Base-by-base conservation (phyloP, 1,139 yeast species). In the Protomyces pachydermus region DNA sequence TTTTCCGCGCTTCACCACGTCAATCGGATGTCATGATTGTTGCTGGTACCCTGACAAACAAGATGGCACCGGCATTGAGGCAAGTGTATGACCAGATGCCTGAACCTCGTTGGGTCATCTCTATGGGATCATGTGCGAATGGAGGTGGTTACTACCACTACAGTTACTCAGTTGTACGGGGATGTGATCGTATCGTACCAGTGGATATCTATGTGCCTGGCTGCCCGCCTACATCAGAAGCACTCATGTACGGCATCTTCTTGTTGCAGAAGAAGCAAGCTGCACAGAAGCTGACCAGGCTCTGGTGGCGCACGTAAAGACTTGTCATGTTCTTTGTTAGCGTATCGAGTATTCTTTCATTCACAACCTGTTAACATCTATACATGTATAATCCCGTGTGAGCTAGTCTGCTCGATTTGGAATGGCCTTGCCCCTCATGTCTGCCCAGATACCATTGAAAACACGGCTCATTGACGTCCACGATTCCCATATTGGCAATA, bases 51-150 rank as follows among this genome's bases (percentile, higher is more conserved):
- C 83, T 89, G 68, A 89, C 96, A 69, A 89, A 89, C 77, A 89
- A 89, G 79, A 67, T 67, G 67, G 96, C 96, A 0, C 96, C 96
- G 52, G 95, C 95, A 32, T 80, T 89, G 75, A 86, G 96, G 80
- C 95, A 88, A 78, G 96, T 89, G 54, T 89, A 89, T 76, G 96
- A 89, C 77, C 96, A 89, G 78, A 89, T 89, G 96, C 91, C 96
- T 50, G 95, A 88, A 70, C 96, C 96, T 61, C 84, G 91, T 78
- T 81, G 84, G 87, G 96, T 89, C 65, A 88, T 89, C 72, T 87
- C 95, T 67, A 89, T 89, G 96, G 96, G 96, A 54, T 87, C 95
- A 9, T 89, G 96, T 78, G 96, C 96, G 68, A 89, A 89, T 74
- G 96, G 96, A 68, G 96, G 96, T 68, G 96, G 96, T 48, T 89